Conservation (phyloP, 139 green algal genomes). For the Chlamydomonas sp. region DNA sequence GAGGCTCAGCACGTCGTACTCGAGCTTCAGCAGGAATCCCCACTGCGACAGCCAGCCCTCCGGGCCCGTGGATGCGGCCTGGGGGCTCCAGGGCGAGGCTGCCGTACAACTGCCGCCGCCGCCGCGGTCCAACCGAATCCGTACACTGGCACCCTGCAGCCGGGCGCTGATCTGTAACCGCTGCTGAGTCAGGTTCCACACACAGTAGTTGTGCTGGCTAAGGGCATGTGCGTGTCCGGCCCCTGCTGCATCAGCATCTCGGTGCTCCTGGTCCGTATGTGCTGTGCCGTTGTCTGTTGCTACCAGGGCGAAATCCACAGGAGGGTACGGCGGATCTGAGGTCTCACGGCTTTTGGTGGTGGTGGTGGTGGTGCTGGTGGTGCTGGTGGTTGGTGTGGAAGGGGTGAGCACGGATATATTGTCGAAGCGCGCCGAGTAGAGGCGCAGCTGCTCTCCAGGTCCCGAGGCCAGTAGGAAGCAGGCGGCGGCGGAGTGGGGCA, state of each 20-base stretch:
- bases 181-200: not conserved
- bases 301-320: no score
- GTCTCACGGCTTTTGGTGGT: no score
- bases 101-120: not conserved
- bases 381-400: not conserved
- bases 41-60: constrained; percentile 13
- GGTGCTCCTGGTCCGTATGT: no score
- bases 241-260: not conserved
- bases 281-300: no score
- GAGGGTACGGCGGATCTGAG: no score
- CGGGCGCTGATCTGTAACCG: not conserved
- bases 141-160: not conserved
- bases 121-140: not conserved
- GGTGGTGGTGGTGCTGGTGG: not conserved
- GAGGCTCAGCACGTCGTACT: constrained; percentile 19
- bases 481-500: not conserved
- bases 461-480: constrained; percentile 16
- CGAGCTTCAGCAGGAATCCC: constrained; percentile 24
- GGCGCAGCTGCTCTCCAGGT: not conserved
- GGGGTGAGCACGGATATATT: not conserved
- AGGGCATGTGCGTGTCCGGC: not conserved
- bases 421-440: constrained; percentile 5
- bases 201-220: not conserved
- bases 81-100: not conserved
- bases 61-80: not conserved